Evolutionary conservation across 2,329 filamentous ascomycete species (phyloP).

Genomic region (Botrytis galanthina): DNA sequence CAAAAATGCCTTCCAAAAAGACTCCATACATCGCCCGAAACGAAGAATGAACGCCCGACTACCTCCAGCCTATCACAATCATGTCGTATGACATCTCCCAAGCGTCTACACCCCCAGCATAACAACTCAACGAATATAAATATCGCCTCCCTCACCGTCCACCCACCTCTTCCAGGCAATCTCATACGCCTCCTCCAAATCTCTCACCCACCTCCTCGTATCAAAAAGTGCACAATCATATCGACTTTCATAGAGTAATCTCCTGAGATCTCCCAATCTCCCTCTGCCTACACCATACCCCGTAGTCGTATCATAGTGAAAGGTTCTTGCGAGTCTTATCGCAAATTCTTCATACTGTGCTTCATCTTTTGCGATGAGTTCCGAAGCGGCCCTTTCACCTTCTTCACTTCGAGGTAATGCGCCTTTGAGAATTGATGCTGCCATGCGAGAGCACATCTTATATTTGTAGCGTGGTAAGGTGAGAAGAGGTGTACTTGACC

Average conservation of each 20-base stretch:
- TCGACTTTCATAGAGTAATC: conserved; percentile 76
- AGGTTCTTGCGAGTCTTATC: conserved; percentile 60
- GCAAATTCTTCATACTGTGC: conserved; percentile 81
- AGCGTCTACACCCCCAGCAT: neutral
- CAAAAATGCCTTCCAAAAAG: conserved; percentile 7
- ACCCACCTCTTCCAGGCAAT: conserved; percentile 90
- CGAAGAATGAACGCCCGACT: conserved; percentile 3
- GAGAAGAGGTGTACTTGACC: conserved; percentile 90
- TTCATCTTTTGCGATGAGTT: conserved; percentile 77
- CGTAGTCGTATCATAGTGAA: conserved; percentile 55
- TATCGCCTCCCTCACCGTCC: conserved; percentile 82
- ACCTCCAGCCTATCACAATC: neutral
- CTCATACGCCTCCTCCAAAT: conserved; percentile 85
- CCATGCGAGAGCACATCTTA: conserved; percentile 99
- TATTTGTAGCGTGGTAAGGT: conserved; percentile 90
- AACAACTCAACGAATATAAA: conserved; percentile 59
- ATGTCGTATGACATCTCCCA: neutral
- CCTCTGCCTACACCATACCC: conserved; percentile 59
- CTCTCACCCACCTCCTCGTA: conserved; percentile 84
- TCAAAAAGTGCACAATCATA: conserved; percentile 89
- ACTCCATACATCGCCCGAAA: conserved; percentile 7
- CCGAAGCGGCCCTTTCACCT: conserved; percentile 65
- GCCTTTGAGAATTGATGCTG: conserved; percentile 87
- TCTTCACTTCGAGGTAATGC: conserved; percentile 71
- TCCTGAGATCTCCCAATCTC: conserved; percentile 73